Percentiles rank a stretch among this genome's conserved stretches.
phyloP scores from a whole-genome alignment of 1,284 basidiomycete genomes.

The Mycena sp. region DNA sequence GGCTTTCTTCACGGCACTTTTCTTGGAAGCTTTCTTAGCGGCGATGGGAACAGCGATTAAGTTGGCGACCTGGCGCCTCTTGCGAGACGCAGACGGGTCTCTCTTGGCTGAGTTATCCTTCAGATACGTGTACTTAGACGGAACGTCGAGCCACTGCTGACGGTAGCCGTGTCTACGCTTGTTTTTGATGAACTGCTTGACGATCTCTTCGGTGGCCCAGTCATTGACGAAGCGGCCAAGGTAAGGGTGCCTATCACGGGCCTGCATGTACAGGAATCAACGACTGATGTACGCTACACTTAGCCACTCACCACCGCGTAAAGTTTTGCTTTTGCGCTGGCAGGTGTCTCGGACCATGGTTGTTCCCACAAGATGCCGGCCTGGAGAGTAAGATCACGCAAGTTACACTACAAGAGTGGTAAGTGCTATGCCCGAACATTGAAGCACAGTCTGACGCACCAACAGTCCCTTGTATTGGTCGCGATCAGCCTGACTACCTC shows the following conservation, averaged over 20 bases:
- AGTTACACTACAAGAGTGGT: slow-evolving; percentile 11
- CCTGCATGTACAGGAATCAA: slow-evolving; percentile 10
- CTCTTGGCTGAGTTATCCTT: slow-evolving; percentile 23
- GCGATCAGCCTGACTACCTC: neutral
- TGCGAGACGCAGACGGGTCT: slow-evolving; percentile 12
- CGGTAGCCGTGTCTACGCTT: slow-evolving; percentile 15
- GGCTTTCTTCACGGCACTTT: neutral
- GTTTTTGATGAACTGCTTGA: slow-evolving; percentile 31
- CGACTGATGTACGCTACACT: neutral
- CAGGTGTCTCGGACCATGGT: slow-evolving; percentile 13
- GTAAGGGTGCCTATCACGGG: slow-evolving; percentile 21
- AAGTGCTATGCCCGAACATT: neutral
- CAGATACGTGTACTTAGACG: slow-evolving; percentile 15
- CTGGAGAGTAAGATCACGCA: slow-evolving; percentile 17
- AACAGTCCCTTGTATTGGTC: neutral
- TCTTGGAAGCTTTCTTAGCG: neutral
- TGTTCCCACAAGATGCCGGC: slow-evolving; percentile 16
- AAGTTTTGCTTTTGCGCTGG: slow-evolving; percentile 11
- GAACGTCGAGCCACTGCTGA: slow-evolving; percentile 9
- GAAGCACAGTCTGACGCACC: neutral
- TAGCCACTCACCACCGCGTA: slow-evolving; percentile 29
- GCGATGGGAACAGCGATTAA: neutral
- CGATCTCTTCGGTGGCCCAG: slow-evolving; percentile 34
- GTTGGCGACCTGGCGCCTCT: no score
- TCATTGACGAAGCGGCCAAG: slow-evolving; percentile 30